phyloP scores from a whole-genome alignment of 768 basidiomycete species.

The Boletus rex-veris region DNA sequence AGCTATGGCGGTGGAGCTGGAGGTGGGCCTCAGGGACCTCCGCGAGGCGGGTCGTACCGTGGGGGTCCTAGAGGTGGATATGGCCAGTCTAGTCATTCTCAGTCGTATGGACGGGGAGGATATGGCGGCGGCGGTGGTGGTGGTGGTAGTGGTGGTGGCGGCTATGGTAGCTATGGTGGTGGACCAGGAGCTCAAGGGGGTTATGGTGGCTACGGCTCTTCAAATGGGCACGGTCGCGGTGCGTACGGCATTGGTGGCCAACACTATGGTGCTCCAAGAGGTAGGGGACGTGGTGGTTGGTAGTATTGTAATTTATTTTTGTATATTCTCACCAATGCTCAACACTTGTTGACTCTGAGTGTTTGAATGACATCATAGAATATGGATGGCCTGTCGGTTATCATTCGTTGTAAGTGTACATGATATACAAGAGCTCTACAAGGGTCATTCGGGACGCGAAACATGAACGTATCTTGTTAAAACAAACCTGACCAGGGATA shows the following conservation, averaged over 20 bases:
- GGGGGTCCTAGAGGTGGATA: constrained; percentile 28
- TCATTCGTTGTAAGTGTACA: constrained; percentile 17
- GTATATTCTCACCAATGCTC: constrained; percentile 19
- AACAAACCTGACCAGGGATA: not conserved
- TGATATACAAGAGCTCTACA: constrained; percentile 5
- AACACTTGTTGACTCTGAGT: no score
- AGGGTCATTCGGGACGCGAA: not conserved
- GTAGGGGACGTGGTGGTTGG: constrained; percentile 51
- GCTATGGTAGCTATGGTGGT: constrained; percentile 5
- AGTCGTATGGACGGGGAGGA: constrained; percentile 26
- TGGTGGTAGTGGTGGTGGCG: constrained; percentile 3
- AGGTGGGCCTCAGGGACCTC: constrained; percentile 27
- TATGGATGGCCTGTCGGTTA: constrained; percentile 3
- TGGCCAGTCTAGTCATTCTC: constrained; percentile 17
- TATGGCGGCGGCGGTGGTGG: constrained; percentile 21
- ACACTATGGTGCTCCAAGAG: constrained; percentile 34
- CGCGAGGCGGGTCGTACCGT: constrained; percentile 27
- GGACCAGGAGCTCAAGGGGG: constrained; percentile 21
- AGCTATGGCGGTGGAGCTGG: constrained; percentile 30
- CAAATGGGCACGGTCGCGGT: constrained; percentile 34
- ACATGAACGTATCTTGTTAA: not conserved
- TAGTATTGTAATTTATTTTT: constrained; percentile 30
- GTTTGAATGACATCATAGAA: not conserved
- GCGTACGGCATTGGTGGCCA: constrained; percentile 36
- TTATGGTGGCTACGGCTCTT: constrained; percentile 33